phyloP scores from a whole-genome alignment of 805 yeast species.

The Saturnispora mendoncae region DNA sequence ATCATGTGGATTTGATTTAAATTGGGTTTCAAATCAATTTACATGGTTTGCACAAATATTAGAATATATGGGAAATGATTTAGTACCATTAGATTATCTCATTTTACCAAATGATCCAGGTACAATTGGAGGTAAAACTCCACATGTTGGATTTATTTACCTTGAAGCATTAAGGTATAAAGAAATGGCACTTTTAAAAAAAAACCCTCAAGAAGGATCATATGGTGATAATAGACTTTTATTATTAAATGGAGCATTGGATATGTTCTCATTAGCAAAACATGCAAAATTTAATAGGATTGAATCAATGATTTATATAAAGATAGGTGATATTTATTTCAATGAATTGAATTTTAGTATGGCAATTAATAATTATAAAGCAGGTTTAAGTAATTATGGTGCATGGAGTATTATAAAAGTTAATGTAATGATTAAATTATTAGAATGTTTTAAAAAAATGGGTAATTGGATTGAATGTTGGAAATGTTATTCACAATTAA shows the following conservation, averaged over 20 bases:
- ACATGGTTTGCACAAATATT: conserved; percentile 57
- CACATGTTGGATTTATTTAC: conserved; percentile 36
- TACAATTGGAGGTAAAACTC: conserved; percentile 24
- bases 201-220: neutral
- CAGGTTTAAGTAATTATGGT: conserved; percentile 30
- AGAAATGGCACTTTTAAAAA: neutral
- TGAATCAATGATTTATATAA: conserved; percentile 37
- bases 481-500: conserved; percentile 28
- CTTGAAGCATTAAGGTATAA: conserved; percentile 28
- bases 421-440: conserved; percentile 29
- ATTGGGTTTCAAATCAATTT: conserved; percentile 59
- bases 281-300: conserved; percentile 30
- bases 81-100: conserved; percentile 34
- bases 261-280: conserved; percentile 30
- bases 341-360: conserved; percentile 27
- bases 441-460: conserved; percentile 31
- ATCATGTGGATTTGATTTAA: conserved; percentile 24
- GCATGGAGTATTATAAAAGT: conserved; percentile 33
- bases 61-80: conserved; percentile 21
- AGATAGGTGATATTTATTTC: conserved; percentile 43
- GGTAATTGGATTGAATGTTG: conserved; percentile 28
- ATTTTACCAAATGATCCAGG: conserved; percentile 13
- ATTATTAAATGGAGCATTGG: conserved; percentile 30
- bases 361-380: conserved; percentile 35
- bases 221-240: conserved; percentile 15